Evolutionary conservation across 305 asterid genomes (phyloP).

Genomic region (Fraxinus latifolia): DNA sequence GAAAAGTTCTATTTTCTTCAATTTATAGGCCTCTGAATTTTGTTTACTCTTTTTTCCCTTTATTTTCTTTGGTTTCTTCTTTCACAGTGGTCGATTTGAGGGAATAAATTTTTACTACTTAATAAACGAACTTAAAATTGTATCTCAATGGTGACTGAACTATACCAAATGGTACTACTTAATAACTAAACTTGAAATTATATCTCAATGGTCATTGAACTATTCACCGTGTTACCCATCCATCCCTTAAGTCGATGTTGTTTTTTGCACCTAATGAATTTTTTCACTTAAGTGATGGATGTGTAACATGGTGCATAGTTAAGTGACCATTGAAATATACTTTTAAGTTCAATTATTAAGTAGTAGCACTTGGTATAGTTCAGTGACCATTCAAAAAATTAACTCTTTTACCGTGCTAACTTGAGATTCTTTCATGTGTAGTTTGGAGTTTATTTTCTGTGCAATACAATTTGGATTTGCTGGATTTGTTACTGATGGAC

Average conservation of each 20-base stretch:
- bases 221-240: not conserved
- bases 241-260: not conserved
- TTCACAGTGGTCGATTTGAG: not conserved
- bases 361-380: not conserved
- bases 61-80: not conserved
- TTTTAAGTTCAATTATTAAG: not conserved
- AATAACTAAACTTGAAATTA: not conserved
- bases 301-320: not conserved
- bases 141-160: not conserved
- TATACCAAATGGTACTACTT: not conserved
- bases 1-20: not conserved
- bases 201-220: not conserved
- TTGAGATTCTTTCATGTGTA: conserved; percentile 8
- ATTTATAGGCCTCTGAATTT: not conserved
- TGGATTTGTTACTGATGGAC: not conserved
- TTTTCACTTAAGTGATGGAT: not conserved
- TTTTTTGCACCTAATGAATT: not conserved
- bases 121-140: not conserved
- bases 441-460: not conserved
- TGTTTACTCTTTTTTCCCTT: not conserved
- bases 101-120: not conserved
- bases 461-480: not conserved
- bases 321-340: not conserved
- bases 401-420: conserved; percentile 8
- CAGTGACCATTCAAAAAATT: not conserved